Conservation (phyloP, 352 stramenopile genomes). For the Blastocystis sp. region DNA sequence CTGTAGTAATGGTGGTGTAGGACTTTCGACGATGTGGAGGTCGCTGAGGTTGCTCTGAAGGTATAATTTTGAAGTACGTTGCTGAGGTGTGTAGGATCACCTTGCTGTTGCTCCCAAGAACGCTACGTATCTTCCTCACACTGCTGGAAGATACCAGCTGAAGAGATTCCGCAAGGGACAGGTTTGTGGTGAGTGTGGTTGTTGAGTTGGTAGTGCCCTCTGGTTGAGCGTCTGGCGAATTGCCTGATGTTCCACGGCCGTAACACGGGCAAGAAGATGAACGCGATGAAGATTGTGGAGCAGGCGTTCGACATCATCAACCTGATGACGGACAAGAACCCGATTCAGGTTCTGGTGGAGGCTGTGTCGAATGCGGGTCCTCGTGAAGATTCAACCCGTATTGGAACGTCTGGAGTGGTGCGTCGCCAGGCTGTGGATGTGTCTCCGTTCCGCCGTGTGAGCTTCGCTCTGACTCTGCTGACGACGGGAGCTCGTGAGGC, state of each 20-base stretch:
- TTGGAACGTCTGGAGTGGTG: conserved; percentile 95
- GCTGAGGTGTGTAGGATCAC: conserved; percentile 12
- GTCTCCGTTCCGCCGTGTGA: conserved; percentile 94
- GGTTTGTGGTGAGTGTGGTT: conserved; percentile 33
- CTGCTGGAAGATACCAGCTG: conserved; percentile 96
- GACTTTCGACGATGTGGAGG: conserved; percentile 21
- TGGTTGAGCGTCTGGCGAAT: conserved; percentile 90
- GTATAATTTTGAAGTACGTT: background rate
- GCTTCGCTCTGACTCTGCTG: conserved; percentile 96
- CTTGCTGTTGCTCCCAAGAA: conserved; percentile 35
- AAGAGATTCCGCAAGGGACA: conserved; percentile 96
- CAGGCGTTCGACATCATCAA: conserved; percentile 98
- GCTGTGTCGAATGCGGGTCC: conserved; percentile 83
- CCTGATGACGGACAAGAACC: conserved; percentile 97
- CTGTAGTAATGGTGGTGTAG: background rate
- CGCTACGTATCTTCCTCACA: conserved; percentile 91
- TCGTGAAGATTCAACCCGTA: conserved; percentile 95
- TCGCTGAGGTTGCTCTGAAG: conserved; percentile 36
- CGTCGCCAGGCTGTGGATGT: conserved; percentile 97
- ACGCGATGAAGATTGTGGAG: conserved; percentile 89
- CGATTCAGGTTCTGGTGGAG: conserved; percentile 86
- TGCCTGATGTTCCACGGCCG: conserved; percentile 93
- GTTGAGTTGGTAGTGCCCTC: conserved; percentile 76
- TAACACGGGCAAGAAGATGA: conserved; percentile 97
- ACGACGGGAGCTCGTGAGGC: conserved; percentile 87